Conservation (phyloP, 176 grass and related monocot genomes). For the Musa troglodytarum region DNA sequence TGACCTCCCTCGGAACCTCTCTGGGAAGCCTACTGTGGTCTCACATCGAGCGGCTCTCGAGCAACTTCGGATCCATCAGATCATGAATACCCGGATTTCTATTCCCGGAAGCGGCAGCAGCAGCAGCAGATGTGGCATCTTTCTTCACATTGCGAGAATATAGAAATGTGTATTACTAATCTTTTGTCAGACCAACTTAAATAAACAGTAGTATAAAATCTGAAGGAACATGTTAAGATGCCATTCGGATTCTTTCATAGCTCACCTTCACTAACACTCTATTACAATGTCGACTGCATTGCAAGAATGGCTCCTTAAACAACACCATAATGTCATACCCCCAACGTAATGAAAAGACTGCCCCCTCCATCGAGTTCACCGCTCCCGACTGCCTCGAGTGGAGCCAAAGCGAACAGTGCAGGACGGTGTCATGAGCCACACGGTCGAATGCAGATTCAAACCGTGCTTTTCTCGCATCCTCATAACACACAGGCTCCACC, state of each 20-base stretch:
- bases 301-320: too few relatives aligned
- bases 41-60: slow-evolving; percentile 17
- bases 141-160: not conserved
- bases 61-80: slow-evolving; percentile 11
- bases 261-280: too few relatives aligned
- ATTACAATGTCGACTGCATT: too few relatives aligned
- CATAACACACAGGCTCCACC: too few relatives aligned
- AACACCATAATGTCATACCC: not conserved
- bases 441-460: too few relatives aligned
- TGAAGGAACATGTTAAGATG: too few relatives aligned
- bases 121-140: not conserved
- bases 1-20: not conserved
- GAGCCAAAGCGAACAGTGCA: not conserved
- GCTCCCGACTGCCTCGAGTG: not conserved
- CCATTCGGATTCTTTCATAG: too few relatives aligned
- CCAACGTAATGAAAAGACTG: not conserved
- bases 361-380: not conserved
- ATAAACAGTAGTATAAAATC: too few relatives aligned
- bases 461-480: too few relatives aligned
- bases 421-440: not conserved
- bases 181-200: too few relatives aligned
- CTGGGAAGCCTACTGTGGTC: slow-evolving; percentile 15
- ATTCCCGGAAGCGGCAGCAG: not conserved
- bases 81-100: not conserved
- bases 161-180: too few relatives aligned